Evolutionary conservation across 805 yeast species (phyloP).

Genomic region (Kockiozyma suomiensis): DNA sequence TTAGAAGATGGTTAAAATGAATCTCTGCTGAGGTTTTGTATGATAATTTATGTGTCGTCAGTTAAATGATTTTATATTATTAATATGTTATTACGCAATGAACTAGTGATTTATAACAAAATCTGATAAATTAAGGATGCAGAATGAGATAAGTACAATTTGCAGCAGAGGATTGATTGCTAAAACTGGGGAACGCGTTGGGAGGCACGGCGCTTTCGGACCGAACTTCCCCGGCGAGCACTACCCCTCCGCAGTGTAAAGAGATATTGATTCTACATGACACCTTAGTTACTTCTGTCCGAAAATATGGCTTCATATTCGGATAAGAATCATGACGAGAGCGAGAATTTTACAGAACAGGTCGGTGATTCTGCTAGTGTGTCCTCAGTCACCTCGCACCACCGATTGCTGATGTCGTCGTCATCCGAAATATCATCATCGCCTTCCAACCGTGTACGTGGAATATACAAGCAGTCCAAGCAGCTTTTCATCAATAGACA

Average conservation of each 20-base stretch:
- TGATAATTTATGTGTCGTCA: background rate
- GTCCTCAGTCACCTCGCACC: background rate
- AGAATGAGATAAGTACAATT: too few species aligned
- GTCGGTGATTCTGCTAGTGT: background rate
- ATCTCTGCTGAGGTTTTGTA: background rate
- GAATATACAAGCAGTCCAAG: conserved; percentile 10
- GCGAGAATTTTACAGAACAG: background rate
- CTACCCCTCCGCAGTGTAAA: too few species aligned
- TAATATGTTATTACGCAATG: too few species aligned
- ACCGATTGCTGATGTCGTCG: conserved; percentile 6
- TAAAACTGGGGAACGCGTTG: too few species aligned
- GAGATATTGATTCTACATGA: too few species aligned
- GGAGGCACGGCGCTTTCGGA: too few species aligned
- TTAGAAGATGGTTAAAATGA: conserved; percentile 6
- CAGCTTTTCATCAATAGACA: conserved; percentile 21
- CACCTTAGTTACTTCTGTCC: too few species aligned
- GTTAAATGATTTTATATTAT: background rate
- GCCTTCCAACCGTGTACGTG: conserved; percentile 5
- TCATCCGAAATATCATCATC: conserved; percentile 14
- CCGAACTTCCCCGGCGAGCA: too few species aligned
- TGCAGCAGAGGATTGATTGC: too few species aligned
- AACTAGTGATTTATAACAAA: too few species aligned
- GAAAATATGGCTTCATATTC: too few species aligned
- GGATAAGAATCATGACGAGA: background rate
- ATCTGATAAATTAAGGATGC: too few species aligned